Evolutionary conservation across 2,329 filamentous ascomycete species (phyloP), one percentile per base, ranked within the genome.

Genomic region (Penicillium sp.): DNA sequence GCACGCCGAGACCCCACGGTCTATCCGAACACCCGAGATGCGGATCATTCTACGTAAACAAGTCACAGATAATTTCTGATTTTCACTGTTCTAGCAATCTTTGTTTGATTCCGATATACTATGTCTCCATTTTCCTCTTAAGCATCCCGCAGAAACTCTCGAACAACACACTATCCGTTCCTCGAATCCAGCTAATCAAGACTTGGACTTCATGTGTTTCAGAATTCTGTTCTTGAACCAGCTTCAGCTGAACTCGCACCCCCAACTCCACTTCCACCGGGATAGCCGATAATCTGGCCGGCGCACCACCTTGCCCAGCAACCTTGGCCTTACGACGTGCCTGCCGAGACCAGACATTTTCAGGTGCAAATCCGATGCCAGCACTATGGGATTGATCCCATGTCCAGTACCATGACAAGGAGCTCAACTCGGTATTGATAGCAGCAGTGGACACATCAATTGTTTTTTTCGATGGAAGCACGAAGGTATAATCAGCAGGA

Each of bases 91-190:
- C 29, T 42, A 39, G 31, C 29, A 11, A 16, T 5, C 3, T 5
- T 14, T 16, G n/a, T 6, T 6, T 3, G 11, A 33, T 23, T 27
- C 43, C 21, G 21, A 26, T 29, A 21, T 33, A 47, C 23, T 46
- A 46, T 11, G 39, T 62, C 47, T 72, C 70, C 35, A 78, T 25
- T 55, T 81, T 83, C 35, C 83, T 79, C 72, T 87, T 90, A 45
- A 96, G 62, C 78, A 93, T 92, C 0, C 91, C 92, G 59, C 87
- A 89, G 61, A 99, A 92, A 70, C 93, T 97, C 75, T 96, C 90
- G 73, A 93, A 96, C 0, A 95, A 69, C 0, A 87, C 81, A 19
- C 83, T 79, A 63, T 96, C 90, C 6, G 81, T 79, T 0, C 95
- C 93, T 66, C 91, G 87, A 1, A 91, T 69, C 93, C 91, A 96